phyloP scores from a whole-genome alignment of 2,329 filamentous ascomycete genomes.

The Teratosphaeria gauchensis region DNA sequence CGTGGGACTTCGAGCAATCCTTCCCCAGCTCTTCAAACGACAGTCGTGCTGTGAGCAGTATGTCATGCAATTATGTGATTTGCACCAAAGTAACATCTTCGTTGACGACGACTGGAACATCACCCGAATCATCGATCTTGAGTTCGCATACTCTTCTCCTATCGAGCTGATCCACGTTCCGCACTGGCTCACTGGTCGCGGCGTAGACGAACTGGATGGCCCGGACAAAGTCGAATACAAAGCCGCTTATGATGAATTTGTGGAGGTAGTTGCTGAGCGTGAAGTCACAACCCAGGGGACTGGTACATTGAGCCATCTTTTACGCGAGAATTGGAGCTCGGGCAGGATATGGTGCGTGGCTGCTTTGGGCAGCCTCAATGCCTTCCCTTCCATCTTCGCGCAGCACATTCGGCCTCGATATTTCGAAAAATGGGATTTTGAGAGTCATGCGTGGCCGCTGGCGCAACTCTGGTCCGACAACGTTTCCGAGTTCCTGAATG shows the following conservation, averaged over 20 bases:
- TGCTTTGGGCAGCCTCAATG: not conserved
- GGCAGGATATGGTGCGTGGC: not conserved
- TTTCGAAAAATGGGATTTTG: not conserved
- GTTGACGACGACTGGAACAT: conserved; percentile 29
- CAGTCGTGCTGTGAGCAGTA: conserved; percentile 2
- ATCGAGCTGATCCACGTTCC: conserved; percentile 20
- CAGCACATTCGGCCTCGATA: not conserved
- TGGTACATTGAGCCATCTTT: not conserved
- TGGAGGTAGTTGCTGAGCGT: not conserved
- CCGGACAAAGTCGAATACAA: not conserved
- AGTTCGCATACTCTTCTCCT: conserved; percentile 25
- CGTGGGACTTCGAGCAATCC: not conserved
- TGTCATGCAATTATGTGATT: conserved; percentile 25
- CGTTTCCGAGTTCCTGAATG: not conserved
- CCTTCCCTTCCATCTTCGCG: not conserved
- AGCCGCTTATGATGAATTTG: not conserved
- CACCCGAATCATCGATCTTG: conserved; percentile 26
- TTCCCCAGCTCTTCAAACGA: not conserved
- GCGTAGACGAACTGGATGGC: conserved; percentile 3
- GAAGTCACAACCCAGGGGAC: not conserved
- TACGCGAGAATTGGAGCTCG: not conserved
- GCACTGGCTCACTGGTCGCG: conserved; percentile 18
- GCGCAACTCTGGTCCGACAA: not conserved
- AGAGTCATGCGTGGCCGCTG: not conserved
- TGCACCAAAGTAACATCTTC: conserved; percentile 32